Evolutionary conservation across 192 early-diverging fungal species (phyloP).

Genomic region (Podila verticillata): DNA sequence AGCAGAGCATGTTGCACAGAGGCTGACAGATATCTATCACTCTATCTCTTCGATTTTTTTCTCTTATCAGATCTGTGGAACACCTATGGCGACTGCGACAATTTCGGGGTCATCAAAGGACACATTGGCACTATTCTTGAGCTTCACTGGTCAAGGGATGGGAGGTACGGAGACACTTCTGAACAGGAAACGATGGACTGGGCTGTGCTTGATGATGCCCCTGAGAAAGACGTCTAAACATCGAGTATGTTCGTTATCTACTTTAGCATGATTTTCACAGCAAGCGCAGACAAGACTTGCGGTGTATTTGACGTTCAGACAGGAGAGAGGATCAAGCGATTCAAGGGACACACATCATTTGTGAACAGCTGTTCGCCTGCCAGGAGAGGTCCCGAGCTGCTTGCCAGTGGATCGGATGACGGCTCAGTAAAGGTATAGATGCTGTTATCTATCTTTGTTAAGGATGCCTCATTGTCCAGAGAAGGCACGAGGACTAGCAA

Average conservation of each 20-base stretch:
- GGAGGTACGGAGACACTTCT: constrained; percentile 53
- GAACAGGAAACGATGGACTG: not conserved
- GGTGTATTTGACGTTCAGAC: constrained; percentile 87
- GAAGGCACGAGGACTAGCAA: not conserved
- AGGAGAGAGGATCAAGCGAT: constrained; percentile 83
- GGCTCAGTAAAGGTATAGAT: constrained; percentile 71
- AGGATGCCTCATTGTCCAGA: not conserved
- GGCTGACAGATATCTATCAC: no score
- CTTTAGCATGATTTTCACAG: constrained; percentile 78
- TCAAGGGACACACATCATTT: constrained; percentile 80
- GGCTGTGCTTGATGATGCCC: not conserved
- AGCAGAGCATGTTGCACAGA: no score
- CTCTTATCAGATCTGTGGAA: constrained; percentile 85
- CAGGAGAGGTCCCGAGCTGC: constrained; percentile 74
- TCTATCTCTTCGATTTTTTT: not conserved
- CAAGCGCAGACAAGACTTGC: constrained; percentile 83
- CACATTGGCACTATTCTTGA: constrained; percentile 89
- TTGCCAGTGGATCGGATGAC: constrained; percentile 91
- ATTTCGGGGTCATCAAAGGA: constrained; percentile 89
- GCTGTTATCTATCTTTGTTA: not conserved
- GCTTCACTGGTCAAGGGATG: constrained; percentile 90
- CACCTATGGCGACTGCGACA: constrained; percentile 89
- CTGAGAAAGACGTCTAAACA: not conserved
- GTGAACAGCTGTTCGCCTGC: constrained; percentile 86
- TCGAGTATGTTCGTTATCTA: not conserved